Evolutionary conservation across 805 yeast genomes (phyloP).

Genomic region (Hagleromyces aurorensis): DNA sequence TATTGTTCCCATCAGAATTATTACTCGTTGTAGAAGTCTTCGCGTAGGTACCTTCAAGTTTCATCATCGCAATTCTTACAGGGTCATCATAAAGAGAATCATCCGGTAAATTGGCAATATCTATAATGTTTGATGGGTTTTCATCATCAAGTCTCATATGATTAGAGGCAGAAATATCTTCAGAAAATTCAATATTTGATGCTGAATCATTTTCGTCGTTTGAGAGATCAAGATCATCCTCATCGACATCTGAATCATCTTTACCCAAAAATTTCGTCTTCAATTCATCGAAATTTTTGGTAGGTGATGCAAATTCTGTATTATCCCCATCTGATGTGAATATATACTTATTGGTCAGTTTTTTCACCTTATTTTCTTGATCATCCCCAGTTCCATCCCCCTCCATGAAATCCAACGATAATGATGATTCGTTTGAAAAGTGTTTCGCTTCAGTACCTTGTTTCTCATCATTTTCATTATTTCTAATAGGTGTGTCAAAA

Average conservation of each 20-base stretch:
- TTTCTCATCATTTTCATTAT: too few species aligned
- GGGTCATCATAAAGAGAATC: slow-evolving; percentile 63
- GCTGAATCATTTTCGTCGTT: slow-evolving; percentile 5
- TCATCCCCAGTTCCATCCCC: slow-evolving; percentile 2
- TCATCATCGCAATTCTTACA: slow-evolving; percentile 60
- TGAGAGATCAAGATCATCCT: slow-evolving; percentile 5
- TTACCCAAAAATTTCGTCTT: slow-evolving; percentile 24
- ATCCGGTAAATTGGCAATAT: slow-evolving; percentile 80
- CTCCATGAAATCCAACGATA: too few species aligned
- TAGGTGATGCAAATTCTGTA: slow-evolving; percentile 27
- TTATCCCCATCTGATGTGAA: slow-evolving; percentile 26
- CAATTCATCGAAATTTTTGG: slow-evolving; percentile 25
- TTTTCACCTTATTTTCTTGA: slow-evolving; percentile 1
- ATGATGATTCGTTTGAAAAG: too few species aligned
- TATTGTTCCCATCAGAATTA: slow-evolving; percentile 6
- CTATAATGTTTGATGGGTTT: slow-evolving; percentile 39
- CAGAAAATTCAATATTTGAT: too few species aligned
- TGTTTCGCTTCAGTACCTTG: too few species aligned
- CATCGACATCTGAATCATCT: slow-evolving; percentile 8
- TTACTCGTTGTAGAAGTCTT: slow-evolving; percentile 8
- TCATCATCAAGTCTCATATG: slow-evolving; percentile 1
- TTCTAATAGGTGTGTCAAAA: too few species aligned
- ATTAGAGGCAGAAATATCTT: slow-evolving; percentile 1
- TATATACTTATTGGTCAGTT: slow-evolving; percentile 21
- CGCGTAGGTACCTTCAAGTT: slow-evolving; percentile 60